These are phyloP conservation scores for Polysphondylium violaceum DNA, from an alignment of 78 protist genomes.

Conservation along the genomic window DNA sequence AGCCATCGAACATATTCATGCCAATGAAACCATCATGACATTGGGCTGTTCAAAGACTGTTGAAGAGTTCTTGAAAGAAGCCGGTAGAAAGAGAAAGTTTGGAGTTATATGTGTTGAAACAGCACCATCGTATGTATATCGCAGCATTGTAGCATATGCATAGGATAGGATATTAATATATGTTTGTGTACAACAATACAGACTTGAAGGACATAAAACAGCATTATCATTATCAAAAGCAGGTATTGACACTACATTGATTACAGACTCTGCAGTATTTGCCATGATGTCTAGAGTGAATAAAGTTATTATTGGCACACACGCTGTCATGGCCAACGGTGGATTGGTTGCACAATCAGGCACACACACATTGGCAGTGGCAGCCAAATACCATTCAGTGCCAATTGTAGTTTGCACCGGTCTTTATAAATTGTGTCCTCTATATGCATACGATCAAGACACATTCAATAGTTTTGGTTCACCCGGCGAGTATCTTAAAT, in stretches of 20 bases:
- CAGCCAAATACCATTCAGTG: conserved; percentile 93
- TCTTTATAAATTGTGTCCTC: conserved; percentile 92
- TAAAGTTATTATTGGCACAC: conserved; percentile 90
- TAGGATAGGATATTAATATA: not conserved
- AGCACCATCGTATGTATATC: conserved; percentile 75
- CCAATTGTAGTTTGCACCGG: conserved; percentile 95
- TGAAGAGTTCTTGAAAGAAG: conserved; percentile 77
- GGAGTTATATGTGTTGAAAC: conserved; percentile 85
- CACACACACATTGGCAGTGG: conserved; percentile 90
- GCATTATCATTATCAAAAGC: conserved; percentile 81
- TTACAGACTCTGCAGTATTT: conserved; percentile 92
- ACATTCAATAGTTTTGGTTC: conserved; percentile 84
- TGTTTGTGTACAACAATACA: not conserved
- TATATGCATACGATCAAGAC: conserved; percentile 91
- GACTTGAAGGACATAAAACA: conserved; percentile 77
- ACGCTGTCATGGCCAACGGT: conserved; percentile 97
- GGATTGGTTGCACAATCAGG: conserved; percentile 94
- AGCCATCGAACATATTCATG: conserved; percentile 79
- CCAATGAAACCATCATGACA: conserved; percentile 87
- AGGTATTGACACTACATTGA: conserved; percentile 83
- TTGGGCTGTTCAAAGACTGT: conserved; percentile 84
- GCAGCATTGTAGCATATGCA: not conserved
- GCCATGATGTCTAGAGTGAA: conserved; percentile 96
- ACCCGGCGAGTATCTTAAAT: conserved; percentile 79
- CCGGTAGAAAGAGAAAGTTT: conserved; percentile 67